Evolutionary conservation across 305 asterid species (phyloP).

Genomic region (Andrographis paniculata): DNA sequence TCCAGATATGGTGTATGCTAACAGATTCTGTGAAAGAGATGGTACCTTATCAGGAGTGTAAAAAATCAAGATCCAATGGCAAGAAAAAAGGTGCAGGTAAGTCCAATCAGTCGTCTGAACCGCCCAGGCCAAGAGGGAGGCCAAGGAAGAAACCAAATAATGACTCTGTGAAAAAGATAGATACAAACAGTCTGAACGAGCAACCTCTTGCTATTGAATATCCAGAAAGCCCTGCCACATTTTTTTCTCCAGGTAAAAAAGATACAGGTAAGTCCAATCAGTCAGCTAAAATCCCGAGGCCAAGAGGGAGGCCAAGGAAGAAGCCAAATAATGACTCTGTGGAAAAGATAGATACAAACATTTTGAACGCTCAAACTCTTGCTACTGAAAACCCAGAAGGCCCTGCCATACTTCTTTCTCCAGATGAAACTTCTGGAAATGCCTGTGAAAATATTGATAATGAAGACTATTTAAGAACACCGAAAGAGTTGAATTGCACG

Average conservation of each 20-base stretch:
- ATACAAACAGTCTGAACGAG: conserved; percentile 18
- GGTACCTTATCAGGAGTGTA: conserved; percentile 24
- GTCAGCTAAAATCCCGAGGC: conserved; percentile 24
- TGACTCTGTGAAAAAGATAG: conserved; percentile 25
- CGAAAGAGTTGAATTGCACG: conserved; percentile 14
- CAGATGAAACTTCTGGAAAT: conserved; percentile 25
- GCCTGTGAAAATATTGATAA: conserved; percentile 16
- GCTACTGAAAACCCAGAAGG: conserved; percentile 34
- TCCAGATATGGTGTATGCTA: conserved; percentile 89
- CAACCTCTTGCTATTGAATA: conserved; percentile 42
- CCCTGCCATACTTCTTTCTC: conserved; percentile 18
- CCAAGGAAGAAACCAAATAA: conserved; percentile 23
- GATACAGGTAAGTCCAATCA: conserved; percentile 15
- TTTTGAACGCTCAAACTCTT: conserved; percentile 30
- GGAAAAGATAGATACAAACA: conserved; percentile 21
- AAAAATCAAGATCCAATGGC: conserved; percentile 22
- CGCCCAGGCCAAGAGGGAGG: conserved; percentile 30
- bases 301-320: conserved; percentile 29
- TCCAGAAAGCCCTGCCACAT: too few relatives aligned
- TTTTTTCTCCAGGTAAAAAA: conserved; percentile 34
- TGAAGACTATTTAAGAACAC: conserved; percentile 23
- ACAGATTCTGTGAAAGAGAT: conserved; percentile 27
- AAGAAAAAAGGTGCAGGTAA: conserved; percentile 17
- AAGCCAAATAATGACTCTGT: conserved; percentile 24
- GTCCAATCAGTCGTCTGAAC: conserved; percentile 19